phyloP scores from a whole-genome alignment of 2,329 filamentous ascomycete genomes.

The Aspergillus udagawae region DNA sequence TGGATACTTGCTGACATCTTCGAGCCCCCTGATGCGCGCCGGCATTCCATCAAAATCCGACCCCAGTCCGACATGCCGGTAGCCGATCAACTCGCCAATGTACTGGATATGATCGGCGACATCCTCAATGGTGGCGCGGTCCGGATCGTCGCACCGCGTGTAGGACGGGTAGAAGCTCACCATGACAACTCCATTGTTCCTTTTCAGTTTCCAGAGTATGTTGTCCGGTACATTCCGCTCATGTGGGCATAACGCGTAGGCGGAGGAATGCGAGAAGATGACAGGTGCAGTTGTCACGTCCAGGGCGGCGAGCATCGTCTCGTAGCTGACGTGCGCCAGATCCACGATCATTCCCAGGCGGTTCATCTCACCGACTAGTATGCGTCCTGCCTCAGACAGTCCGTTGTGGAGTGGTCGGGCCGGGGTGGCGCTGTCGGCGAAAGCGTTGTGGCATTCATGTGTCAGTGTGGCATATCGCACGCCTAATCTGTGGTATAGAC shows the following conservation, averaged over 20 bases:
- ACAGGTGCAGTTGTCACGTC: conserved; percentile 18
- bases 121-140: conserved; percentile 20
- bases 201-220: conserved; percentile 31
- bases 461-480: too few species aligned
- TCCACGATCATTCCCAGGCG: conserved; percentile 27
- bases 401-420: too few species aligned
- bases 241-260: conserved; percentile 23
- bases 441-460: too few species aligned
- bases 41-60: conserved; percentile 32
- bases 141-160: conserved; percentile 22
- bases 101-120: conserved; percentile 39
- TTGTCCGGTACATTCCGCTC: conserved; percentile 42
- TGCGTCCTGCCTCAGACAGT: too few species aligned
- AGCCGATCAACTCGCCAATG: conserved; percentile 27
- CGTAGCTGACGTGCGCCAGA: conserved; percentile 21
- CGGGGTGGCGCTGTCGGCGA: too few species aligned
- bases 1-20: conserved; percentile 10
- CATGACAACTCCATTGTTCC: conserved; percentile 42
- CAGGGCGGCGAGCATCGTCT: conserved; percentile 20
- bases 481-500: too few species aligned
- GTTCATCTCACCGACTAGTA: conserved; percentile 24
- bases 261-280: conserved; percentile 21
- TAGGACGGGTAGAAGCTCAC: conserved; percentile 34
- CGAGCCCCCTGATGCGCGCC: conserved; percentile 16
- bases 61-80: conserved; percentile 34